These are phyloP conservation scores for Alliaria petiolata DNA, from an alignment of 345 rosid species.

Conservation along the genomic window DNA sequence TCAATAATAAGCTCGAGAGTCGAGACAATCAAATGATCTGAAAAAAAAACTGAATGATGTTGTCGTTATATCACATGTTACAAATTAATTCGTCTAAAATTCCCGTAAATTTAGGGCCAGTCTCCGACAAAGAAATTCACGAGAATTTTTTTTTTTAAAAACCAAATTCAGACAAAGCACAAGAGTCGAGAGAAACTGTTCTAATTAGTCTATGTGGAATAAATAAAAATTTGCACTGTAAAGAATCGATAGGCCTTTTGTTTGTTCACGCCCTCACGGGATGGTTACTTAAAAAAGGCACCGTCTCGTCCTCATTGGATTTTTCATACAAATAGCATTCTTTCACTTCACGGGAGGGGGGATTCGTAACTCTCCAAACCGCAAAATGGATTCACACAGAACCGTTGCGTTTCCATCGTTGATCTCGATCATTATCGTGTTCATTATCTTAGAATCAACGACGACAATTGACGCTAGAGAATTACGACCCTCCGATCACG, in stretches of 20 bases:
- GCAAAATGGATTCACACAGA: slow-evolving; percentile 5
- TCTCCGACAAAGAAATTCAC: slow-evolving; percentile 34
- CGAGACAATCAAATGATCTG: neutral
- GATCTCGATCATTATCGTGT: slow-evolving; percentile 5
- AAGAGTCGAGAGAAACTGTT: slow-evolving; percentile 24
- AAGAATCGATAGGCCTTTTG: neutral
- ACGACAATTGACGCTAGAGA: slow-evolving; percentile 35
- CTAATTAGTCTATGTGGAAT: slow-evolving; percentile 8
- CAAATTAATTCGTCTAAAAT: neutral
- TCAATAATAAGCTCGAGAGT: neutral
- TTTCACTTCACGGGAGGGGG: slow-evolving; percentile 11
- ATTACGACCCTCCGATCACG: slow-evolving; percentile 70
- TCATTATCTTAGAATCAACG: slow-evolving; percentile 16
- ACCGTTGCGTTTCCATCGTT: neutral
- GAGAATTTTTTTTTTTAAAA: neutral
- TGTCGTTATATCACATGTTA: neutral
- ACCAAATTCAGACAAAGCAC: slow-evolving; percentile 20
- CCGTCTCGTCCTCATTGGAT: neutral
- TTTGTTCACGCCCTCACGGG: slow-evolving; percentile 30
- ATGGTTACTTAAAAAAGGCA: neutral
- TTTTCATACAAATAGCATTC: slow-evolving; percentile 5
- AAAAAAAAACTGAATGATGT: neutral
- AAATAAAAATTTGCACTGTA: neutral
- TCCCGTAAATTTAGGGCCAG: slow-evolving; percentile 30
- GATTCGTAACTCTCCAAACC: neutral